Evolutionary conservation across 768 basidiomycete species (phyloP).

Genomic region (Kondoa subrosea): DNA sequence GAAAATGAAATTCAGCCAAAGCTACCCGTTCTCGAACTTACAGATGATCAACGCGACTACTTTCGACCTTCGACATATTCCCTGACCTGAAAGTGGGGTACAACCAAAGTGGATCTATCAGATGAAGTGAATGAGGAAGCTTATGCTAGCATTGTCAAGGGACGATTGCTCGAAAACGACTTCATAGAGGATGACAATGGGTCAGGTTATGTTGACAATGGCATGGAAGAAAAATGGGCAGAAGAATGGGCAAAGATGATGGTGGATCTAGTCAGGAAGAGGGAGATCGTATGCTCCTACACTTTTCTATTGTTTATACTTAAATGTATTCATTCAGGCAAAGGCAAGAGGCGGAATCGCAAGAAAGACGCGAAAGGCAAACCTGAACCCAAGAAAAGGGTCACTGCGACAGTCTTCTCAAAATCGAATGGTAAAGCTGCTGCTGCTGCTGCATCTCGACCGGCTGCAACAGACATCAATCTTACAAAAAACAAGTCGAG

Average conservation of each 20-base stretch:
- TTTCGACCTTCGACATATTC: no score
- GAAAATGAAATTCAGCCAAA: no score
- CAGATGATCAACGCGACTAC: no score
- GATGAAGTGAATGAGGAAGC: conserved; percentile 75
- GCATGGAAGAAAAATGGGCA: conserved; percentile 49
- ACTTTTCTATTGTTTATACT: neutral
- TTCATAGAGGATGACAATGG: conserved; percentile 91
- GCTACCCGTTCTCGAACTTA: no score
- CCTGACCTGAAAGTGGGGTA: conserved; percentile 9
- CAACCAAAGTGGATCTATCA: conserved; percentile 51
- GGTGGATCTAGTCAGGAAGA: conserved; percentile 16
- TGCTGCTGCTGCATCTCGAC: neutral
- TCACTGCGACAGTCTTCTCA: conserved; percentile 3
- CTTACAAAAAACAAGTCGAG: conserved; percentile 34
- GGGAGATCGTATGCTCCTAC: conserved; percentile 7
- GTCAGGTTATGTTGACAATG: conserved; percentile 83
- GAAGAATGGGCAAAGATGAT: conserved; percentile 33
- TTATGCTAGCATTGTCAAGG: conserved; percentile 66
- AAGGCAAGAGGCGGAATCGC: conserved; percentile 30
- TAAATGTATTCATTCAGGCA: conserved; percentile 23
- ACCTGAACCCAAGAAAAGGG: conserved; percentile 23
- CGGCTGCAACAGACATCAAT: conserved; percentile 17
- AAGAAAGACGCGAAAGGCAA: conserved; percentile 34
- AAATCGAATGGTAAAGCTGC: conserved; percentile 13
- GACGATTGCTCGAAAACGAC: conserved; percentile 68